Base-by-base conservation (phyloP, 2,329 filamentous ascomycete genomes). In the Penicillium glabrum region DNA sequence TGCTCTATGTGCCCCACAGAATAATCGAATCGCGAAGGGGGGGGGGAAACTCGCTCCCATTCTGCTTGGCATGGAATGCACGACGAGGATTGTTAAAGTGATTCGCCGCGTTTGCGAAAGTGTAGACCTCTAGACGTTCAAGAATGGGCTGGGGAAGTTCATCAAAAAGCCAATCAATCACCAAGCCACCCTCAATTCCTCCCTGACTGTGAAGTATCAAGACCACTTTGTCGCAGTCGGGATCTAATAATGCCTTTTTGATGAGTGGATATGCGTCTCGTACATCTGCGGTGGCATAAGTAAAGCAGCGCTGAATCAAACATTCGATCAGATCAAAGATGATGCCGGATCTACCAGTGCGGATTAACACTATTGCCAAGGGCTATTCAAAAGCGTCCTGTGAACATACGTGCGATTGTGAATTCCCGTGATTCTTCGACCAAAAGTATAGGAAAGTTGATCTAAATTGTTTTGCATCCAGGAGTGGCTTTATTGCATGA, bases 151-250 rank as follows among this genome's bases (percentile, higher is more conserved):
- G 84, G 0, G 88, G 83, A 13, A 91, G 74, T 67, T 92, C 89
- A 60, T 88, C 85, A 1, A 92, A 78, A 2, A 93, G 80, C 87
- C 89, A 90, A 74, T 95, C 90, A 7, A 93, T 73, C 5, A 90
- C 86, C 54, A 92, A 76, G 3, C 88, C 83, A 2, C 86, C 87
- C 67, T 91, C 86, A 50, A 93, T 90, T 14, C 83, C 89, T 4
- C 90, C 90, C 71, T 93, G 90, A 1, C 87, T 90, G 71, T 95
- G 90, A 37, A 89, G 77, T 58, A 93, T 83, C 53, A 93, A 82
- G 27, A 93, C 78, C 3, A 93, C 83, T 67, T 90, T 92, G 33
- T 83, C 82, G 57, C 87, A 83, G 16, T 78, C 69, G 0, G 82
- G 81, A 54, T 88, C 79, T 61, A 88, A 83, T 7, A 93, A 78